These are phyloP conservation scores for Saturnispora halmiae DNA, from an alignment of 805 yeast genomes.

Conservation along the genomic window DNA sequence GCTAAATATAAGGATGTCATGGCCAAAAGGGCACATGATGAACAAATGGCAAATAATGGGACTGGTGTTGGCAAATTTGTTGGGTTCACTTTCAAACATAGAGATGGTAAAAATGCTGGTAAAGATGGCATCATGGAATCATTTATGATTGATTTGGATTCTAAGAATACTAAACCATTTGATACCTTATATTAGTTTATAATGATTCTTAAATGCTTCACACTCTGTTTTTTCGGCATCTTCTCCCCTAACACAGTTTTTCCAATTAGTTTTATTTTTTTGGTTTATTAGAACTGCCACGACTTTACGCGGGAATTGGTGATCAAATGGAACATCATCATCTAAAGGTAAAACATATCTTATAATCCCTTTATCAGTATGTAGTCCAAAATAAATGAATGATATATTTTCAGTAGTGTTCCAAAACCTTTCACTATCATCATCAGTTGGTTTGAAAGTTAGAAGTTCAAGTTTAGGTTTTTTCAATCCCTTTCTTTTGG, in stretches of 20 bases:
- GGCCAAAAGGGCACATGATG: slow-evolving; percentile 82
- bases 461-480: slow-evolving; percentile 23
- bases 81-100: slow-evolving; percentile 94
- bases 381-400: slow-evolving; percentile 18
- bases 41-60: slow-evolving; percentile 61
- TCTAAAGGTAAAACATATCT: slow-evolving; percentile 26
- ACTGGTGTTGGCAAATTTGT: slow-evolving; percentile 62
- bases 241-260: slow-evolving; percentile 54
- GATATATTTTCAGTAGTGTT: slow-evolving; percentile 28
- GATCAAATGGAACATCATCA: slow-evolving; percentile 39
- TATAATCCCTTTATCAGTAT: slow-evolving; percentile 10
- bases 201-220: slow-evolving; percentile 49
- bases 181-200: slow-evolving; percentile 26
- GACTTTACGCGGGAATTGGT: slow-evolving; percentile 79
- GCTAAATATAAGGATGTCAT: slow-evolving; percentile 95
- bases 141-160: slow-evolving; percentile 21
- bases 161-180: slow-evolving; percentile 20
- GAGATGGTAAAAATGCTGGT: slow-evolving; percentile 30
- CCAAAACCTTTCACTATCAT: slow-evolving; percentile 17
- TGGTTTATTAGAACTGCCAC: slow-evolving; percentile 53
- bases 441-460: slow-evolving; percentile 11
- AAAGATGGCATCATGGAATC: slow-evolving; percentile 25
- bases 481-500: slow-evolving; percentile 14
- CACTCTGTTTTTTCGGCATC: slow-evolving; percentile 54
- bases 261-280: slow-evolving; percentile 67